Conservation (phyloP, 345 rosid species). For the Bruguiera sexangula region DNA sequence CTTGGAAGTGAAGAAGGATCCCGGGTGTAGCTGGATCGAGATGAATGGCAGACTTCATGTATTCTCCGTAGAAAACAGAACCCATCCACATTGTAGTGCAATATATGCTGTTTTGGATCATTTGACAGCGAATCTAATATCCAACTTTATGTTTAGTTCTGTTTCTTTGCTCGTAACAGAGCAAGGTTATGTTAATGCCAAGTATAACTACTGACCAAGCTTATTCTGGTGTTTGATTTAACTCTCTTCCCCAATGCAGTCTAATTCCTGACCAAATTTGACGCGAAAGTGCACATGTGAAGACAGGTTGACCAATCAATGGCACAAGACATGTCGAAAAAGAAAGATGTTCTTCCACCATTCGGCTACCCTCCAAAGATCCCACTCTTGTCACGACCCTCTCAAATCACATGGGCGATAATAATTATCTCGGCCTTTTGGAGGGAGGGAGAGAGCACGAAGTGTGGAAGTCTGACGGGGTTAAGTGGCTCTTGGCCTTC, state of each 20-base stretch:
- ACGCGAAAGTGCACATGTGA: background rate
- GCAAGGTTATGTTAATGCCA: conserved; percentile 5
- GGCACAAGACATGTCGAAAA: no score
- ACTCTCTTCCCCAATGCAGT: background rate
- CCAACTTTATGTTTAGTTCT: conserved; percentile 13
- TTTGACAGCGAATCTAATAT: conserved; percentile 38
- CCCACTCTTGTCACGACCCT: no score
- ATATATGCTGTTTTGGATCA: conserved; percentile 40
- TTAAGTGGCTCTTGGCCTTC: no score
- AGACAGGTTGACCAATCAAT: no score
- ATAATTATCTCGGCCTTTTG: no score
- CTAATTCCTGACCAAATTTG: background rate
- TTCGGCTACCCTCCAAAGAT: no score
- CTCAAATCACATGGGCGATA: no score
- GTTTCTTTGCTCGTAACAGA: background rate
- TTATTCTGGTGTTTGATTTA: background rate
- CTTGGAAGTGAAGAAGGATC: conserved; percentile 50
- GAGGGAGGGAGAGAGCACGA: no score
- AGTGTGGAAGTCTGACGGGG: no score
- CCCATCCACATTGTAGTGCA: conserved; percentile 29
- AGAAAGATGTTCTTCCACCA: no score
- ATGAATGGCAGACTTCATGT: conserved; percentile 31
- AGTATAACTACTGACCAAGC: background rate
- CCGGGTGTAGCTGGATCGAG: conserved; percentile 57
- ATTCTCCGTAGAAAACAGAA: conserved; percentile 43